Base-by-base conservation (phyloP, 345 rosid species). In the Syzygium aromaticum region DNA sequence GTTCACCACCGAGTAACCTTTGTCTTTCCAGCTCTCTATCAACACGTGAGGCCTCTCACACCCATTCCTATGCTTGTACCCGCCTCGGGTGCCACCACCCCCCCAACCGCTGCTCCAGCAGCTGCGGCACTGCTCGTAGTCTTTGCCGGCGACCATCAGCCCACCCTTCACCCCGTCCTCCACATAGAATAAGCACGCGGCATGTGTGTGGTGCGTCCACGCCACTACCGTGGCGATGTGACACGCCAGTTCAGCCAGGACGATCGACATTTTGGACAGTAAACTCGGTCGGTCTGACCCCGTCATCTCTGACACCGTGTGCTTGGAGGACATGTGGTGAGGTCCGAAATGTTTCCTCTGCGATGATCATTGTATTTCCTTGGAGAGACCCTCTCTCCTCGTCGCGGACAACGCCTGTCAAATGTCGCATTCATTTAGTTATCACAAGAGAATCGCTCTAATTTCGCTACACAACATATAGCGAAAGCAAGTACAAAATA, bases 201-300 rank as follows among this genome's bases (percentile, higher is more conserved):
- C 91, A 80, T 95, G 93, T 40, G 83, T 73, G 49, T 95, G 94
- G 94, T 97, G 98, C 59, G 98, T 95, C 99, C 99, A 97, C 1
- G 93, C 97, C 82, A 92, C 95, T 2, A 93, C 95, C 0, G 95
- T 95, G 0, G 96, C 89, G 88, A 97, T 92, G 87, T 94, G 94
- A 92, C 99, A 96, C 27, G 92, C 92, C 89, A 96, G 87, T 88
- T 94, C 92, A 21, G 88, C 88, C 10, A 97, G 92, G 84, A 91
- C 95, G 15, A 97, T 98, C 2, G 94, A 89, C 85, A 97, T 95
- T 88, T 96, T 98, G 2, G 99, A 96, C 80, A 97, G 84, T 8
- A 97, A 84, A n/a, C 98, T 99, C 1, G 99, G 98, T 14, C 95
- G 89, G 89, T 97, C 94, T 2, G 86, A 91, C 54, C 95, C 98